Evolutionary conservation across 202 grass and related monocot species (phyloP).

Genomic region (Carex sylvatica): DNA sequence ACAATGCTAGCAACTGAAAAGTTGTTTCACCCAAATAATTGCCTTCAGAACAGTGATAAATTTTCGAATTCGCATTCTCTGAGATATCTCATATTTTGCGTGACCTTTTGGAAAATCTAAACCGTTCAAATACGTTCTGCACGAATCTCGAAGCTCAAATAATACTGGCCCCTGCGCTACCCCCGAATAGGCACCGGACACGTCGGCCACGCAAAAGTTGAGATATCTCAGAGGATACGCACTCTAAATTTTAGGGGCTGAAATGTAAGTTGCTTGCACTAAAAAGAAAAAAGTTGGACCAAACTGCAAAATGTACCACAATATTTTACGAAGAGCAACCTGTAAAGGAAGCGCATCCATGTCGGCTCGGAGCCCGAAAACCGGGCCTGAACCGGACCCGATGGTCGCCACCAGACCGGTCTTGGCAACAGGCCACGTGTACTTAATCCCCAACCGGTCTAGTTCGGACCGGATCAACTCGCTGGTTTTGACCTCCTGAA

Average conservation of each 20-base stretch:
- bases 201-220: too few species aligned
- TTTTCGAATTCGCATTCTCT: too few species aligned
- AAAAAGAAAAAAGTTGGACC: background rate
- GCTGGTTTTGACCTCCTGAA: conserved; percentile 60
- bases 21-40: background rate
- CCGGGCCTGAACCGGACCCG: conserved; percentile 27
- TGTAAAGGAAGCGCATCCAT: conserved; percentile 89
- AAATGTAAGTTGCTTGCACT: background rate
- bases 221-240: too few species aligned
- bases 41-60: background rate
- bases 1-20: background rate
- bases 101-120: too few species aligned
- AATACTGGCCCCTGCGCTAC: too few species aligned
- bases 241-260: background rate
- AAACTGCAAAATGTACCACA: background rate
- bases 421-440: conserved; percentile 48
- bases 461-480: conserved; percentile 56
- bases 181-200: too few species aligned
- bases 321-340: background rate
- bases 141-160: too few species aligned
- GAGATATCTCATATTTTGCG: too few species aligned
- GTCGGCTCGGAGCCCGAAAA: conserved; percentile 80
- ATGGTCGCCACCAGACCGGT: conserved; percentile 65
- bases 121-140: too few species aligned
- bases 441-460: conserved; percentile 44